Evolutionary conservation across 192 early-diverging fungal species (phyloP).

Genomic region (Borealophlyctis nickersoniae): DNA sequence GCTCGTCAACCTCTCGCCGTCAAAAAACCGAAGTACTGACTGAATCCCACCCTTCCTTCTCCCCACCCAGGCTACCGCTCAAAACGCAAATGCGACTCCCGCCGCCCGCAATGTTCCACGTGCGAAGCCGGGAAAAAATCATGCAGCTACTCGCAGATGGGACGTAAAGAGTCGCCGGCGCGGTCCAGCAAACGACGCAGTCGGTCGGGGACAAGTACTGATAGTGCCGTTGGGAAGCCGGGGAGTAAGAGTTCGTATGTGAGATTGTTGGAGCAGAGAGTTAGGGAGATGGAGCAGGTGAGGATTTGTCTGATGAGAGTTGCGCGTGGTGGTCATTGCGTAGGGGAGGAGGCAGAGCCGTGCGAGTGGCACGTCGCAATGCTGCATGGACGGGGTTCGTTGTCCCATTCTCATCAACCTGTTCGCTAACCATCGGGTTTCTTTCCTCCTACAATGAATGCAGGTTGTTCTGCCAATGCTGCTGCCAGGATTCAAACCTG

Average conservation of each 20-base stretch:
- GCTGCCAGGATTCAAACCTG: not conserved
- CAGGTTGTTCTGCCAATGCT: not conserved
- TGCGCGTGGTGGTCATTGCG: not conserved
- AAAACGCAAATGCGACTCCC: conserved; percentile 27
- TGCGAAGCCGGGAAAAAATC: conserved; percentile 1
- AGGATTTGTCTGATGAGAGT: not conserved
- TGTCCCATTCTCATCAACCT: too few species aligned
- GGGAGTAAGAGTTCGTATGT: not conserved
- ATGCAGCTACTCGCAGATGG: conserved; percentile 16
- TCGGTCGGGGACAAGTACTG: too few species aligned
- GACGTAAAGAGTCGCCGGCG: not conserved
- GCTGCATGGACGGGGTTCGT: too few species aligned
- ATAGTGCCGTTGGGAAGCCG: not conserved
- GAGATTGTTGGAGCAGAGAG: not conserved
- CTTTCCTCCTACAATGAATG: too few species aligned
- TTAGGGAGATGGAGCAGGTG: not conserved
- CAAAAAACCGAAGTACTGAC: too few species aligned
- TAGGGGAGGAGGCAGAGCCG: too few species aligned
- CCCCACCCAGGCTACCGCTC: conserved; percentile 17
- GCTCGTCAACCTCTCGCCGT: not conserved
- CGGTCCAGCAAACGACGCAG: not conserved
- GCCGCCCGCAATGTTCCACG: conserved; percentile 16
- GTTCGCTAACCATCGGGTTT: too few species aligned
- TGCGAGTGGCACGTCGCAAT: too few species aligned
- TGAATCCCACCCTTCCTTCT: not conserved